These are phyloP conservation scores for Tricholomella constricta DNA, from an alignment of 768 basidiomycete species.

Conservation along the genomic window DNA sequence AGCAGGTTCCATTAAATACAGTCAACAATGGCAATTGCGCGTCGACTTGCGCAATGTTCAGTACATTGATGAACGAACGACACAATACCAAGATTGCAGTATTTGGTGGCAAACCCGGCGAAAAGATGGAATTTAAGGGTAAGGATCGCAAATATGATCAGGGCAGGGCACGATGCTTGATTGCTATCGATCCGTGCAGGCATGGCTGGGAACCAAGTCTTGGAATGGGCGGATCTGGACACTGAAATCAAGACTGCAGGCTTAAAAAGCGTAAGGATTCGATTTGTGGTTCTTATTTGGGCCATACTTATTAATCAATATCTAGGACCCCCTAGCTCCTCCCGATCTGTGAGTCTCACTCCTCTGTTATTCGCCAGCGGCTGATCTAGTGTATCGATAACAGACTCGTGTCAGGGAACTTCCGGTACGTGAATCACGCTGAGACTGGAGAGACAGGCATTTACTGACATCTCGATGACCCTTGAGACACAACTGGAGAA, in stretches of 20 bases:
- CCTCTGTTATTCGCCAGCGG: not conserved
- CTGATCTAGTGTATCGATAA: not conserved
- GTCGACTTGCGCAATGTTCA: conserved; percentile 66
- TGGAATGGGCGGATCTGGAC: conserved; percentile 63
- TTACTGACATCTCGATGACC: not conserved
- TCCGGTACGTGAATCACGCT: conserved; percentile 33
- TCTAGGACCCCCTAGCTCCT: conserved; percentile 43
- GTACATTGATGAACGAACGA: conserved; percentile 59
- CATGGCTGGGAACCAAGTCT: conserved; percentile 65
- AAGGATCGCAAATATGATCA: not conserved
- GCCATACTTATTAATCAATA: not conserved
- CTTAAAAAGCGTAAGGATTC: conserved; percentile 43
- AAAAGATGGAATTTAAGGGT: conserved; percentile 54
- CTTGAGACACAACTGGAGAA: conserved; percentile 49
- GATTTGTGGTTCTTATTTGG: not conserved
- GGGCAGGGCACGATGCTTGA: not conserved
- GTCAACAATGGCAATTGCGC: conserved; percentile 53
- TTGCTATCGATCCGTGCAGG: conserved; percentile 22
- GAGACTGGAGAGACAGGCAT: not conserved
- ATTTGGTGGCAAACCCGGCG: conserved; percentile 58
- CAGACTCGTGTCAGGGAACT: conserved; percentile 45
- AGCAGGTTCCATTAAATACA: conserved; percentile 10
- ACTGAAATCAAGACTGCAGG: conserved; percentile 62
- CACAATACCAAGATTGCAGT: conserved; percentile 54
- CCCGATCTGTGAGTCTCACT: conserved; percentile 41